phyloP scores from a whole-genome alignment of 371 early-diverging fungal species.

The Capillidium heterosporum region DNA sequence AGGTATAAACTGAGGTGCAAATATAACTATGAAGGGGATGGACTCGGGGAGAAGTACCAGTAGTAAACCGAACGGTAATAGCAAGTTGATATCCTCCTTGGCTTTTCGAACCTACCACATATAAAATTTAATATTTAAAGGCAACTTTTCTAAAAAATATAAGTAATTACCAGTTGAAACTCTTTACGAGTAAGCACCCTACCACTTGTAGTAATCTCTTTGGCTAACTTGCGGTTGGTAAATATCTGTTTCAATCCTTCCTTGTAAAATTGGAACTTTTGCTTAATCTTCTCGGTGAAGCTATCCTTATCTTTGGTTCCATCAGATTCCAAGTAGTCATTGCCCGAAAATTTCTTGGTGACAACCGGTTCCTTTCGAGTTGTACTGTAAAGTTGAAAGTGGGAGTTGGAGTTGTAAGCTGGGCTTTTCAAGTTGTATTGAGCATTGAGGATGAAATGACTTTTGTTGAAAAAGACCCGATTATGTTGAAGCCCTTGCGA shows the following conservation, averaged over 20 bases:
- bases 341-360: not conserved
- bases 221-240: constrained; percentile 24
- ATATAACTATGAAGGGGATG: constrained; percentile 38
- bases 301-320: not conserved
- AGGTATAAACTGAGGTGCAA: constrained; percentile 35
- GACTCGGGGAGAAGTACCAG: constrained; percentile 36
- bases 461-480: too few species aligned
- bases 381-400: not conserved
- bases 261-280: constrained; percentile 27
- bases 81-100: constrained; percentile 26
- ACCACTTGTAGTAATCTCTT: constrained; percentile 16
- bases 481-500: too few species aligned
- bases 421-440: too few species aligned
- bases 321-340: not conserved
- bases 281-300: constrained; percentile 9
- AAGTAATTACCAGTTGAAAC: constrained; percentile 22
- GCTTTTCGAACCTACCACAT: constrained; percentile 23
- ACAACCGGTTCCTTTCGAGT: not conserved
- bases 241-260: constrained; percentile 34
- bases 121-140: not conserved
- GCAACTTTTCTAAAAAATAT: too few species aligned
- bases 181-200: constrained; percentile 24
- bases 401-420: too few species aligned
- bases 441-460: too few species aligned
- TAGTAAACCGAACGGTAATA: constrained; percentile 36